Percentiles rank a stretch among this genome's conserved stretches.
phyloP scores from a whole-genome alignment of 306 rosid species.

The Ammopiptanthus mongolicus region DNA sequence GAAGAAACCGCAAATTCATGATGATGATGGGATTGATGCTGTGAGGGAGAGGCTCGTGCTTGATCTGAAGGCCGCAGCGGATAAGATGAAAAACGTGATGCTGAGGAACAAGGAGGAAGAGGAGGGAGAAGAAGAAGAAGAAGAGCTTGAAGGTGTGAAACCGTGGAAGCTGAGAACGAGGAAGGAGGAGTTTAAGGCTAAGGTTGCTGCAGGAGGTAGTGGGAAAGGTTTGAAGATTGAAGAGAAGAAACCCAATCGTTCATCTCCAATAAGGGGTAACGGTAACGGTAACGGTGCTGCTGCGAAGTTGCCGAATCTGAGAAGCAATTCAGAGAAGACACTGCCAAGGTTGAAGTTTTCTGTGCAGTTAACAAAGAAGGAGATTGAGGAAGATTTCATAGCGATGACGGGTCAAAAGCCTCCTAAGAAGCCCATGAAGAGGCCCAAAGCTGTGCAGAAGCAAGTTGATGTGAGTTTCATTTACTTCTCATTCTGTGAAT shows the following conservation, averaged over 20 bases:
- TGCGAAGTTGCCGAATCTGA: background rate
- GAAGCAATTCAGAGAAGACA: background rate
- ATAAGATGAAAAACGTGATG: background rate
- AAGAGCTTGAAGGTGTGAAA: background rate
- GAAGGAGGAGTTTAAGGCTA: background rate
- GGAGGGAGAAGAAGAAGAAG: background rate
- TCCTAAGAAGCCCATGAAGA: constrained; percentile 56
- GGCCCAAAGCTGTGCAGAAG: constrained; percentile 46
- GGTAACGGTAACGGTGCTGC: background rate
- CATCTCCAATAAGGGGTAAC: background rate
- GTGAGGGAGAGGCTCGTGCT: background rate
- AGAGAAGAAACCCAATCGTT: background rate
- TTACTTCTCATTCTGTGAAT: background rate
- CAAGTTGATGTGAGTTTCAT: constrained; percentile 46
- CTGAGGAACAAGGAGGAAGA: background rate
- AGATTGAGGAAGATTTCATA: constrained; percentile 65
- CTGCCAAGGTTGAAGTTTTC: constrained; percentile 36
- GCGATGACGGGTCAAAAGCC: constrained; percentile 48
- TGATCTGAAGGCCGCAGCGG: background rate
- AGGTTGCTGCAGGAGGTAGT: background rate
- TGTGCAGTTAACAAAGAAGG: constrained; percentile 43
- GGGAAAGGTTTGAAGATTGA: background rate
- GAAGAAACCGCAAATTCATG: no score
- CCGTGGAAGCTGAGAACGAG: background rate
- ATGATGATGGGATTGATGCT: background rate